Base-by-base conservation (phyloP, 179 eudicot genomes). In the Nepenthes alata region DNA sequence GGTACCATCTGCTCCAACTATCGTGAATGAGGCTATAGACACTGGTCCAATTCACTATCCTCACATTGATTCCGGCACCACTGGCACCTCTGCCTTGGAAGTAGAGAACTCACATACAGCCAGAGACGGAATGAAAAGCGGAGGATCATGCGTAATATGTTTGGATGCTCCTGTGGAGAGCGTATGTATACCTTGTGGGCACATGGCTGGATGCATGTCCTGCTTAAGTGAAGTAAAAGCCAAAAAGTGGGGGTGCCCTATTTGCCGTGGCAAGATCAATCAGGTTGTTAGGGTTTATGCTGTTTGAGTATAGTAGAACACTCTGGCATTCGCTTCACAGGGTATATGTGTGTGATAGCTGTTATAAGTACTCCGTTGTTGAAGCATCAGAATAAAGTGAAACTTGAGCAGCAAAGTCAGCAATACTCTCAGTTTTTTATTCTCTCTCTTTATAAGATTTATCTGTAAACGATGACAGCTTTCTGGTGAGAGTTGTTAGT, bases 161-260 rank as follows among this genome's bases (percentile, higher is more conserved):
- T 82, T 93, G 58, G 97, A 93, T 77, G 97, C 94, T 36, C 86
- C 87, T 0, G 82, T 83, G 4, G 99, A 93, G 72, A 97, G 90
- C 50, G 97, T 88, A 50, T 93, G 99, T 47, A 77, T 93, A 2
- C 99, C 99, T 2, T 93, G 99, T 63, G 99, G 99, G 13, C 98
- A 93, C 74, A 79, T 93, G 99, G 90, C 86, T 62, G 99, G 98
- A 36, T 93, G 99, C 79, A 85, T 93, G 84, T 74, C 91, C 8
- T 93, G 99, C 77, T 79, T 93, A 83, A 84, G 68, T 60, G 97
- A 87, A 69, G 69, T 93, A 36, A 83, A 82, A 68, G 76, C 61
- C 58, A 93, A 90, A 71, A 85, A 85, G 14, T 85, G 84, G 87
- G 99, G 99, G 12, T 90, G 97, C 72, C 99, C 97, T 6, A 87